A percentile compares a stretch with the other conserved stretches of the same genome.
Conservation (phyloP, 345 rosid genomes). For the Eucalyptus erythrocorys region DNA sequence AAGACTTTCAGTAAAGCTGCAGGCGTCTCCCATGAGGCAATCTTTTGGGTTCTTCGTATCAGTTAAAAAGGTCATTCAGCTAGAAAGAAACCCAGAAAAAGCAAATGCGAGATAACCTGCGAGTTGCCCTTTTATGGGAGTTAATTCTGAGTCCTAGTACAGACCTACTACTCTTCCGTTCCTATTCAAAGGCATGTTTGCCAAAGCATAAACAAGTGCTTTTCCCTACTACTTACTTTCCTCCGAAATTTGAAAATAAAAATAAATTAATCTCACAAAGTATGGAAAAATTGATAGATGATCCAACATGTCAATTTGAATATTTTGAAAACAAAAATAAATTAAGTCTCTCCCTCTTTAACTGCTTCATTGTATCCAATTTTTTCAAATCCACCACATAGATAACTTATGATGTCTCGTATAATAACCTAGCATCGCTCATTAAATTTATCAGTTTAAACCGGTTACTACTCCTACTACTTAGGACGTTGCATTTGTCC, state of each 20-base stretch:
- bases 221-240: neutral
- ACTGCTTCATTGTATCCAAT: too few relatives aligned
- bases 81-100: neutral
- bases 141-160: neutral
- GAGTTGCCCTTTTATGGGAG: neutral
- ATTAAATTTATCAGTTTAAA: too few relatives aligned
- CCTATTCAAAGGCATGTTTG: neutral
- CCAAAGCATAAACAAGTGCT: neutral
- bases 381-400: too few relatives aligned
- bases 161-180: neutral
- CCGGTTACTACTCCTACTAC: neutral
- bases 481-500: neutral
- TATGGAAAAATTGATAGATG: too few relatives aligned
- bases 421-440: neutral
- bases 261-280: too few relatives aligned
- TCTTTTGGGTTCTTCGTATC: neutral
- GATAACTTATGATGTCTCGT: neutral
- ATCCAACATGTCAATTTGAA: too few relatives aligned
- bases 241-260: too few relatives aligned
- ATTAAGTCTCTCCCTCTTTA: too few relatives aligned
- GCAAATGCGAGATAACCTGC: neutral
- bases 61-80: neutral
- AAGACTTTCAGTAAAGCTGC: neutral
- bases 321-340: too few relatives aligned
- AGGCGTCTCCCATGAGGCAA: neutral